These are phyloP conservation scores for Daedaleopsis nitida DNA, from an alignment of 768 basidiomycete genomes.

Conservation along the genomic window DNA sequence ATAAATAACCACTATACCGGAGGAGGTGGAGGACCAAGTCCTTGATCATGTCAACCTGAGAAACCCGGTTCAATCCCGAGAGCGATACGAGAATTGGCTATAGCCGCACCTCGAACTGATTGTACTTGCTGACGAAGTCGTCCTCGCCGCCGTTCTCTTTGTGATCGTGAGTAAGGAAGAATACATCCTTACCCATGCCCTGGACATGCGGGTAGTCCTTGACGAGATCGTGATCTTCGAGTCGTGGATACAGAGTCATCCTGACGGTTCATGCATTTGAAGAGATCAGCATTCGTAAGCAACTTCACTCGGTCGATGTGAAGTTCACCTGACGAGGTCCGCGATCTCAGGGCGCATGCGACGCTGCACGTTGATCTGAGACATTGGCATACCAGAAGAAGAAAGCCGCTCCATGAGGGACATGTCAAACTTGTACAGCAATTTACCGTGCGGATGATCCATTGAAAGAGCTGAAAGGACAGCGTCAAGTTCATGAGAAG, in stretches of 20 bases:
- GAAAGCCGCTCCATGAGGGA: slow-evolving; percentile 79
- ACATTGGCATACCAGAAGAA: slow-evolving; percentile 59
- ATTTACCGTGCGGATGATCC: slow-evolving; percentile 57
- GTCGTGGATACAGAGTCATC: slow-evolving; percentile 58
- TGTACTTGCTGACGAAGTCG: slow-evolving; percentile 65
- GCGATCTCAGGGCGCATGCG: slow-evolving; percentile 77
- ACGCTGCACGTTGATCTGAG: slow-evolving; percentile 68
- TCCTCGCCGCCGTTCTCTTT: slow-evolving; percentile 59
- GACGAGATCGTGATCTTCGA: slow-evolving; percentile 61
- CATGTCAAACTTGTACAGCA: slow-evolving; percentile 60
- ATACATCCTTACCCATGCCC: slow-evolving; percentile 64
- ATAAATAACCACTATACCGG: slow-evolving; percentile 23
- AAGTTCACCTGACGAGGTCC: slow-evolving; percentile 52
- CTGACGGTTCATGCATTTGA: slow-evolving; percentile 29
- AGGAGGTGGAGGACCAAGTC: slow-evolving; percentile 56
- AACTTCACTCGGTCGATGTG: background rate
- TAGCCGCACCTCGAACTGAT: slow-evolving; percentile 58
- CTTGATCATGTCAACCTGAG: slow-evolving; percentile 43
- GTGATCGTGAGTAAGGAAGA: slow-evolving; percentile 66
- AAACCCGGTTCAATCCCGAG: background rate
- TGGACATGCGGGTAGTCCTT: slow-evolving; percentile 54
- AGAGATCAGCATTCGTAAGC: background rate
- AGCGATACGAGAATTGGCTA: background rate
- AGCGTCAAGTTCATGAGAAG: background rate
- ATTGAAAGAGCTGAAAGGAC: slow-evolving; percentile 58